Evolutionary conservation across 2,329 filamentous ascomycete species (phyloP), one percentile per base, ranked within the genome.

Genomic region (Coleophoma eucalyptorum): DNA sequence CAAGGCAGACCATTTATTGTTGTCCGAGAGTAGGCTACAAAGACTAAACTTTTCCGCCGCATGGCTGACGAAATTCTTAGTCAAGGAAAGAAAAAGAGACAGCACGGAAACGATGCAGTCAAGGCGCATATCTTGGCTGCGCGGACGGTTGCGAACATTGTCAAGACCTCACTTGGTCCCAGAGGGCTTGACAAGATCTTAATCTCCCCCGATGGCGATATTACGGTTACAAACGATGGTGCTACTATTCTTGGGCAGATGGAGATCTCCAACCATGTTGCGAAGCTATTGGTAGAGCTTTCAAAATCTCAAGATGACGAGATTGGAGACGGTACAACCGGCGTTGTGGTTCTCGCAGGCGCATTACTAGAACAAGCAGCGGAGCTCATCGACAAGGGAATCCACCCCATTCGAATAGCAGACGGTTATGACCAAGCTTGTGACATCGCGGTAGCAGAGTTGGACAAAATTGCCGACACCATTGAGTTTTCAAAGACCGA

Each of bases 251-350:
- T 99, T 61, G 87, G 90, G 64, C 91, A 96, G 81, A 99, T 99
- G 94, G 94, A 99, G 76, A 93, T 99, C 62, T 89, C 90, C 62
- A 97, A 99, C 79, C 93, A 97, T 72, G 91, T 99, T 55, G 94
- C 94, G 56, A 97, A 97, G 76, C 80, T 99, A 47, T 78, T 99
- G 53, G 94, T 99, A 46, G 93, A 97, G 69, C 85, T 99, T 38
- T 97, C 94, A 58, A 97, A 96, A 77, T 97, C 94, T 37, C 94
- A 99, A 71, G 94, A 99, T 66, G 93, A 97, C 63, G 94, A 99
- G 75, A 99, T 99, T 65, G 94, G 94, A 67, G 94, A 99, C 69
- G 94, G 94, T 58, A 99, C 94, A 56, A 99, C 94, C 1, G 94
- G 94, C 70, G 94, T 99, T 13, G 94, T 99, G 47, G 95, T 99